A percentile compares a stretch with the other conserved stretches of the same genome.
These are phyloP conservation scores for Didymella pinodella DNA, from an alignment of 2,329 filamentous ascomycete genomes.

Conservation along the genomic window DNA sequence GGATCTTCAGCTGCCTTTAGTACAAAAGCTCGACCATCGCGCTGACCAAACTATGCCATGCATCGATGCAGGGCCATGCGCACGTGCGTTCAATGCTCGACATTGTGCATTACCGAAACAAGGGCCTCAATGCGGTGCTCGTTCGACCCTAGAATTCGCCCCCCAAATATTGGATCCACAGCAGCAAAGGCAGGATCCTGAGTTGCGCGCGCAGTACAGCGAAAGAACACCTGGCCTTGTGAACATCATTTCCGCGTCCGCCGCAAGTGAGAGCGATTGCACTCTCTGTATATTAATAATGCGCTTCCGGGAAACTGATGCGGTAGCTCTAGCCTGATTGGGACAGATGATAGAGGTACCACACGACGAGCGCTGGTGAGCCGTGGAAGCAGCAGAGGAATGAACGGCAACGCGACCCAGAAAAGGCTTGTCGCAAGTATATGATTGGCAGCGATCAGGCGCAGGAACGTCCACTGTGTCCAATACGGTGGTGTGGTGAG, in stretches of 20 bases:
- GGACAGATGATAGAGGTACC: conserved; percentile 9
- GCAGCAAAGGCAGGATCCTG: not conserved
- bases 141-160: conserved; percentile 2
- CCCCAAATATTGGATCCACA: conserved; percentile 6
- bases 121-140: conserved; percentile 11
- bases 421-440: conserved; percentile 7
- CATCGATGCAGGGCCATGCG: conserved; percentile 1
- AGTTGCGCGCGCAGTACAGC: conserved; percentile 1
- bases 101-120: conserved; percentile 18
- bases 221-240: conserved; percentile 43
- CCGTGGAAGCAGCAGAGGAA: not conserved
- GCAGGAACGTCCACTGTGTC: conserved; percentile 34
- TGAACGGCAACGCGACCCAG: conserved; percentile 5
- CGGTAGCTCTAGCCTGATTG: conserved; percentile 27
- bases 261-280: conserved; percentile 18
- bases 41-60: not conserved
- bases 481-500: conserved; percentile 26
- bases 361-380: conserved; percentile 2
- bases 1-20: not conserved
- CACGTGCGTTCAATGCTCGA: conserved; percentile 4
- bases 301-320: conserved; percentile 22
- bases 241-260: conserved; percentile 2
- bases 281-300: conserved; percentile 39
- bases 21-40: not conserved
- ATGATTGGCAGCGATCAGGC: conserved; percentile 17